Evolutionary conservation across 169 alveolate genomes (phyloP), one percentile per base, ranked within the genome.

Genomic region (Eimeria maxima): DNA sequence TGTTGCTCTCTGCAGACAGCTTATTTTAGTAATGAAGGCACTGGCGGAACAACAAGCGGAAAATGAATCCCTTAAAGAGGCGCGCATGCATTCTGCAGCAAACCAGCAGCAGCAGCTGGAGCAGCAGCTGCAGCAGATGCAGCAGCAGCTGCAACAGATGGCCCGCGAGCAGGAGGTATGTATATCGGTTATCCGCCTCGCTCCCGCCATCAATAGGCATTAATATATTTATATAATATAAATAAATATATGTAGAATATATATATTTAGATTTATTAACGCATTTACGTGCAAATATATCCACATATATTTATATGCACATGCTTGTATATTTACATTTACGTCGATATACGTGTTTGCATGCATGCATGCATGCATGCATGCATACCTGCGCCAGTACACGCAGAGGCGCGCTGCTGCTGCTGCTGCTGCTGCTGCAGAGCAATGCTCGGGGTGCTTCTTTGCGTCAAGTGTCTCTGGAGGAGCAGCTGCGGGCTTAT

Each of bases 41-140:
- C 89, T 78, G 29, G 89, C 89, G 16, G 89, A 78, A 27, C 89
- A 78, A 65, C 89, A 78, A 29, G 89, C 89, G 33, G 89, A 42
- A 24, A 78, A 78, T 65, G 89, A 44, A 42, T 14, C 63, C 33
- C 63, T 78, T 18, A 78, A 78, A 33, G 89, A 78, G 38, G 89
- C 22, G 89, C 89, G 89, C 38, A 44, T 78, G 89, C 67, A 47
- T 0, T 33, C 89, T 24, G 60, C 60, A 22, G 69, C 65, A 20
- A 42, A 47, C 69, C 16, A 20, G 20, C 67, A 78, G 63, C 55
- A 78, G 67, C 86, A 74, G 55, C 27, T 44, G 42, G 42, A 29
- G 55, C 89, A 24, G 55, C 22, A 47, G 42, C 10, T 78, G 67
- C 89, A 78, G 89, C 60, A 78, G 67, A 60, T 78, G 89, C 67